Conservation (phyloP, 805 yeast genomes). For the Lipomyces starkeyi region DNA sequence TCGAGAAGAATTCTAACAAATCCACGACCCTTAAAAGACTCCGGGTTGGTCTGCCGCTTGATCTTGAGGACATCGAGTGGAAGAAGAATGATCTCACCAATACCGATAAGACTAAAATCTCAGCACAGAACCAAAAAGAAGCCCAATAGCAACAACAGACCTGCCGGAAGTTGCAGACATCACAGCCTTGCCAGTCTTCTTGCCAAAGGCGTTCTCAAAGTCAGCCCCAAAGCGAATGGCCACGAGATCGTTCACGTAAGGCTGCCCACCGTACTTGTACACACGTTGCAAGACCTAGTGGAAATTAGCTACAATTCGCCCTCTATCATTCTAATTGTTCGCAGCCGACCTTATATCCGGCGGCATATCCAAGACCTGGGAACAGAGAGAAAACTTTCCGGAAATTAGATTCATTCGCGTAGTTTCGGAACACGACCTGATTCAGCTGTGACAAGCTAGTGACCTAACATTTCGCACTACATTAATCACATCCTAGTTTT, state of each 20-base stretch:
- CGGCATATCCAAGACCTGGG: slow-evolving; percentile 99
- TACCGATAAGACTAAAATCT: slow-evolving; percentile 77
- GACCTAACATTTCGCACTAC: slow-evolving; percentile 51
- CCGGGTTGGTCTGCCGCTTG: slow-evolving; percentile 99
- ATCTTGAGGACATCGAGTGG: slow-evolving; percentile 97
- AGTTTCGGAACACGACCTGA: slow-evolving; percentile 82
- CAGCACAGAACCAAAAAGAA: background rate
- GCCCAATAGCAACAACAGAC: background rate
- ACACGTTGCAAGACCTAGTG: slow-evolving; percentile 82
- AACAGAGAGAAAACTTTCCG: slow-evolving; percentile 81
- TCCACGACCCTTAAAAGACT: slow-evolving; percentile 98
- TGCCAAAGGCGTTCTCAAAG: slow-evolving; percentile 81
- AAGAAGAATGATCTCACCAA: slow-evolving; percentile 93
- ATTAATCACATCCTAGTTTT: background rate
- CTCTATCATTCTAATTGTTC: background rate
- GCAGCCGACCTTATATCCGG: slow-evolving; percentile 71
- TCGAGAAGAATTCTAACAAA: slow-evolving; percentile 82
- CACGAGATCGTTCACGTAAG: slow-evolving; percentile 93
- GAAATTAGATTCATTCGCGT: slow-evolving; percentile 72
- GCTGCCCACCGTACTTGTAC: slow-evolving; percentile 99
- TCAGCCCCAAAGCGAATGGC: slow-evolving; percentile 70
- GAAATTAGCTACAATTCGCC: background rate
- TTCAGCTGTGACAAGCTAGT: slow-evolving; percentile 71
- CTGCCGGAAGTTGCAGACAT: slow-evolving; percentile 96
- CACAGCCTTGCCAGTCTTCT: slow-evolving; percentile 96